A percentile compares a stretch with the other conserved stretches of the same genome.
These are phyloP conservation scores for Saxophila tyrrhenica DNA, from an alignment of 495 filamentous ascomycete genomes.

Conservation along the genomic window DNA sequence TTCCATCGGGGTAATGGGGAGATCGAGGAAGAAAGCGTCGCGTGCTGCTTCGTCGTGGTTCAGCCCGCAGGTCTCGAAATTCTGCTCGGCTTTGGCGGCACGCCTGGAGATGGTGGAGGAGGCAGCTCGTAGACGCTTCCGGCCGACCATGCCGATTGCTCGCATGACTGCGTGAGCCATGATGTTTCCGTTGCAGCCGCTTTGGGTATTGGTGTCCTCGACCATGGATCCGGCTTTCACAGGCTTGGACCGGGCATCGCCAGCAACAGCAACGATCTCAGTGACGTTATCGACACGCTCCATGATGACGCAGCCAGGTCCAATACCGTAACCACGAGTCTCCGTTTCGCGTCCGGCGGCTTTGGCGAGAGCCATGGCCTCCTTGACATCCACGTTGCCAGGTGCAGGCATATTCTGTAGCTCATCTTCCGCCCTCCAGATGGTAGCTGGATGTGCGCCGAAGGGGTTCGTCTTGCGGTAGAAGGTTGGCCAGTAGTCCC, in stretches of 20 bases:
- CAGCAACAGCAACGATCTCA: slow-evolving; percentile 58
- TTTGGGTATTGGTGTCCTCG: neutral
- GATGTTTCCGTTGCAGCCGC: slow-evolving; percentile 45
- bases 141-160: slow-evolving; percentile 76
- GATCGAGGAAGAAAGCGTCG: slow-evolving; percentile 29
- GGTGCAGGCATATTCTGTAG: slow-evolving; percentile 29
- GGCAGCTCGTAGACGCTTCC: slow-evolving; percentile 39
- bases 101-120: neutral
- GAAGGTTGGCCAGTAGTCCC: slow-evolving; percentile 72
- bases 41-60: slow-evolving; percentile 11
- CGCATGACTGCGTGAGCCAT: slow-evolving; percentile 77
- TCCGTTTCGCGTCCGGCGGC: slow-evolving; percentile 47
- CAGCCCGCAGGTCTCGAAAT: slow-evolving; percentile 15
- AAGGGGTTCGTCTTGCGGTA: slow-evolving; percentile 77
- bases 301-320: slow-evolving; percentile 73
- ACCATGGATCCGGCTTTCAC: slow-evolving; percentile 25
- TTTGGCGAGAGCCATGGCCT: slow-evolving; percentile 60
- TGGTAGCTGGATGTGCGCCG: slow-evolving; percentile 56
- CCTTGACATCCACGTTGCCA: slow-evolving; percentile 32
- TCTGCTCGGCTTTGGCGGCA: slow-evolving; percentile 11
- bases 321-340: slow-evolving; percentile 48
- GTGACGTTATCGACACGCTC: slow-evolving; percentile 36
- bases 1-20: slow-evolving; percentile 29
- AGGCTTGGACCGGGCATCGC: slow-evolving; percentile 51
- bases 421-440: slow-evolving; percentile 42